Conservation (phyloP, 78 protist species). For the Dictyostelium citrinum region DNA sequence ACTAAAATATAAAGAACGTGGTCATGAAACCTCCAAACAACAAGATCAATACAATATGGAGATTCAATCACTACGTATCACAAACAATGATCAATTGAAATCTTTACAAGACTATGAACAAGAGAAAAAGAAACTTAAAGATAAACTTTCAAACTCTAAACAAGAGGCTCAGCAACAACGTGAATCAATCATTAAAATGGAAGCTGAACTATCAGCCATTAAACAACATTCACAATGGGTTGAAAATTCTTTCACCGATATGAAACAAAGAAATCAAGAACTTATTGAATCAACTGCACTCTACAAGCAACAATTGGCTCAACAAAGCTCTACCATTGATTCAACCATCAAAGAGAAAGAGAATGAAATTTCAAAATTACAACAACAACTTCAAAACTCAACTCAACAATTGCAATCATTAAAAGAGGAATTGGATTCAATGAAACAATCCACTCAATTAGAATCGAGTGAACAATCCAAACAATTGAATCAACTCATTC, state of each 20-base stretch:
- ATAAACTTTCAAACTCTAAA: background rate
- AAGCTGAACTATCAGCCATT: conserved; percentile 23
- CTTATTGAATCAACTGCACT: background rate
- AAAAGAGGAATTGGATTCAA: background rate
- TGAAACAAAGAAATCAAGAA: conserved; percentile 44
- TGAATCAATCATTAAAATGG: conserved; percentile 21
- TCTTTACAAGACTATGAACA: background rate
- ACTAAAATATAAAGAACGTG: background rate
- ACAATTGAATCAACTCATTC: background rate
- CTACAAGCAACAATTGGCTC: background rate
- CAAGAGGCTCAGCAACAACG: background rate
- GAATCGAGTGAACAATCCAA: background rate
- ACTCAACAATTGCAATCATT: background rate
- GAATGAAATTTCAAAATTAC: background rate
- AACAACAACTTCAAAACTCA: background rate
- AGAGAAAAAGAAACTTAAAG: conserved; percentile 34
- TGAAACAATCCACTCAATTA: background rate
- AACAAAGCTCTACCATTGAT: background rate
- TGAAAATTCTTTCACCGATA: conserved; percentile 24
- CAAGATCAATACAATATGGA: conserved; percentile 6
- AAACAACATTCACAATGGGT: conserved; percentile 21
- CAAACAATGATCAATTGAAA: background rate
- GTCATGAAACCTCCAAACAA: background rate
- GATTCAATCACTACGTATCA: background rate
- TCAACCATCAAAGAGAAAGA: background rate